phyloP scores from a whole-genome alignment of 768 basidiomycete genomes.

The Daedalea quercina region DNA sequence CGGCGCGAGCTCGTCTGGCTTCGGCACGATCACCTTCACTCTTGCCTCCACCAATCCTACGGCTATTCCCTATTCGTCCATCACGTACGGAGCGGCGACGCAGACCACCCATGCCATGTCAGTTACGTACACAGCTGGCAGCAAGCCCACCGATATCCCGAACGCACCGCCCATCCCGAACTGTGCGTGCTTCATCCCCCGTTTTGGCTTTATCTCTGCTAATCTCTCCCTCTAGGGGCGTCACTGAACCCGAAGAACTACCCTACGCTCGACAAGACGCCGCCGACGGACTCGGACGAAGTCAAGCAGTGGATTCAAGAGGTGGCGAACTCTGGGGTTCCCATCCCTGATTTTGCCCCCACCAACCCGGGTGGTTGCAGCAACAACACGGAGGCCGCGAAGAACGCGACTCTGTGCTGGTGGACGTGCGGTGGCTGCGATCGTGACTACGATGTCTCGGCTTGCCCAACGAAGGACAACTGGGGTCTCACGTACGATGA shows the following conservation, averaged over 20 bases:
- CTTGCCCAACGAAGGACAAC: conserved; percentile 60
- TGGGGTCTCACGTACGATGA: conserved; percentile 70
- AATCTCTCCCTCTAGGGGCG: conserved; percentile 26
- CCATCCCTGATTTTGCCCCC: conserved; percentile 46
- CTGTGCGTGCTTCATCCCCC: conserved; percentile 24
- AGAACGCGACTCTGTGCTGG: conserved; percentile 54
- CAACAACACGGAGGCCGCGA: conserved; percentile 45
- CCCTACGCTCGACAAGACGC: conserved; percentile 56
- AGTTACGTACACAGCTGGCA: conserved; percentile 29
- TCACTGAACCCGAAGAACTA: conserved; percentile 47
- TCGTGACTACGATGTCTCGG: conserved; percentile 56
- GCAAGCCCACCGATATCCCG: conserved; percentile 35
- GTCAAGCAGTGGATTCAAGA: conserved; percentile 70
- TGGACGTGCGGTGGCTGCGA: conserved; percentile 78
- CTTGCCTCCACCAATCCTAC: conserved; percentile 26
- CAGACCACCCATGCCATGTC: conserved; percentile 25
- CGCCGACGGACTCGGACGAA: conserved; percentile 52
- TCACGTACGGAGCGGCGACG: conserved; percentile 20
- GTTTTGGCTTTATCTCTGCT: neutral
- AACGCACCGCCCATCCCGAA: conserved; percentile 57
- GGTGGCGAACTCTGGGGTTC: conserved; percentile 46
- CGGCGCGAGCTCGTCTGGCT: conserved; percentile 2
- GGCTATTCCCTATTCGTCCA: conserved; percentile 25
- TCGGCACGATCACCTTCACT: conserved; percentile 21
- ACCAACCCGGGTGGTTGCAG: conserved; percentile 45